These are phyloP conservation scores for Podospora australis DNA, from an alignment of 495 filamentous ascomycete species.

Conservation along the genomic window DNA sequence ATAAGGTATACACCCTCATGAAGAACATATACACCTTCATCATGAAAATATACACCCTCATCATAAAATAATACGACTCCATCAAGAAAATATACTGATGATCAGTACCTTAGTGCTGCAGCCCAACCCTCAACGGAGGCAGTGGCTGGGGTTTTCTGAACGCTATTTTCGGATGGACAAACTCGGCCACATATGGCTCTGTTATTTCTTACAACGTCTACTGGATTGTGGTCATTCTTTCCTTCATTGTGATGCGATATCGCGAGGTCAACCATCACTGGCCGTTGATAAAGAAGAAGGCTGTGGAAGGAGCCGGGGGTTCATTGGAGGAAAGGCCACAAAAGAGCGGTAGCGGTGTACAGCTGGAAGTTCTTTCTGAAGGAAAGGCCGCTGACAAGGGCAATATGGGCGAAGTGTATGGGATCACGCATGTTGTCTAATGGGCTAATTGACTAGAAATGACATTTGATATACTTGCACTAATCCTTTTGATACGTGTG, in stretches of 20 bases:
- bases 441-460: too few relatives aligned
- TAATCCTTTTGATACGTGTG: too few relatives aligned
- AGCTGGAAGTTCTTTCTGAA: too few relatives aligned
- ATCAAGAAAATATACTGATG: background rate
- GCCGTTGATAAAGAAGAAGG: constrained; percentile 47
- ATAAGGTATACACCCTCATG: too few relatives aligned
- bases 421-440: too few relatives aligned
- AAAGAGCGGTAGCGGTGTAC: too few relatives aligned
- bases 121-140: constrained; percentile 60
- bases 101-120: constrained; percentile 62
- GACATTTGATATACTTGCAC: too few relatives aligned
- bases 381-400: too few relatives aligned
- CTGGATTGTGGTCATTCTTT: constrained; percentile 62
- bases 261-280: constrained; percentile 61
- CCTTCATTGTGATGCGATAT: constrained; percentile 57
- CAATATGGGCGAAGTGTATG: too few relatives aligned
- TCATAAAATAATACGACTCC: too few relatives aligned
- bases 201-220: constrained; percentile 88
- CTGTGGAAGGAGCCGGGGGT: too few relatives aligned
- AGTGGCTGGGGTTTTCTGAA: constrained; percentile 91
- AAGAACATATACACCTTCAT: background rate
- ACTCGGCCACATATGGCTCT: constrained; percentile 77
- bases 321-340: too few relatives aligned
- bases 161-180: constrained; percentile 75
- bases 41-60: background rate